Base-by-base conservation (phyloP, 192 early-diverging fungal species). In the Coemansia sp. region DNA sequence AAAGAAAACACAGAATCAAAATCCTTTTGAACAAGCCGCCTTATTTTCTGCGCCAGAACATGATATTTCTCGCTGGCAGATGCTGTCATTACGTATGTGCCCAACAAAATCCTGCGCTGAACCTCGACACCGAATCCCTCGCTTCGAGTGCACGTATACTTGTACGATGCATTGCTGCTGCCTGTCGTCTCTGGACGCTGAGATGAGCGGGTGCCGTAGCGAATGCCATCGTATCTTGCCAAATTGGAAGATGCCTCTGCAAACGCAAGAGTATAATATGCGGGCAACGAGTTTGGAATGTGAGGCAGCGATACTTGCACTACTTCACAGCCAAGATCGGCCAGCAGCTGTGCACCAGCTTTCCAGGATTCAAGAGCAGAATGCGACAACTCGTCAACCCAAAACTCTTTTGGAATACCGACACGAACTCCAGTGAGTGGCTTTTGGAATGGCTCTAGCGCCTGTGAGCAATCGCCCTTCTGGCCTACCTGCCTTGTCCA, bases 201-300 rank as follows among this genome's bases (percentile, higher is more conserved):
- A 5, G 10, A 17, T 4, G 55, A 60, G 1, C 67, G 72, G 57
- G 69, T 61, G 77, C 96, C 96, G 74, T 92, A 98, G 61, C 93
- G 86, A 8, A 94, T 65, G 7, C 96, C 96, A 71, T 96, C 94
- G 64, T 86, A 98, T 54, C 92, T 84, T 51, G 94, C 89, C 51
- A 98, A 72, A 69, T 98, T 98, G 17, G 93, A 95, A 6, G 89
- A 90, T 1, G 96, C 94, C 76, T 98, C 96, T 6, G 96, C 95
- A 22, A 90, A 85, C 6, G 91, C 95, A 49, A 98, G 70, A 0
- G 92, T 90, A 67, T 97, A 94, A 75, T 98, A 98, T 5, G 91
- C 87, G 8, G 93, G 86, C 20, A 98, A 86, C 5, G 94, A 87
- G 51, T 86, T 68, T 19, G 81, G 72, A 0, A 88, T 93, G 67